Percentiles rank a stretch among this genome's conserved stretches.
Conservation (phyloP, 2,329 filamentous ascomycete species). For the Nemania diffusa region DNA sequence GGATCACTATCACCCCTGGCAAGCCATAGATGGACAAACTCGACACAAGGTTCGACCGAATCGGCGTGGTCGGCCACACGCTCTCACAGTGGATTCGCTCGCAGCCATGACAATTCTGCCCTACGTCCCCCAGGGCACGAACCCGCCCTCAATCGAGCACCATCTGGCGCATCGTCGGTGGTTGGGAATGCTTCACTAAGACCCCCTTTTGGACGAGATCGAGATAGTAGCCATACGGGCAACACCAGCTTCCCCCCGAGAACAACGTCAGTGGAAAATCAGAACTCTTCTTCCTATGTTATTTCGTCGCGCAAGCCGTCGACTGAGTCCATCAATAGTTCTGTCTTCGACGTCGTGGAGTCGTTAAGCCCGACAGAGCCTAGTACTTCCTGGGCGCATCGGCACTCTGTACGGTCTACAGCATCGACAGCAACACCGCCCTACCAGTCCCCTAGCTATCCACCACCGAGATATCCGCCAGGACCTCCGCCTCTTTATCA, state of each 20-base stretch:
- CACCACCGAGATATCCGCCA: constrained; percentile 27
- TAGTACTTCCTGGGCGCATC: constrained; percentile 35
- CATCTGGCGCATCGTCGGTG: constrained; percentile 38
- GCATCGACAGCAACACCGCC: constrained; percentile 10
- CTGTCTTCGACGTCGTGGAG: constrained; percentile 50
- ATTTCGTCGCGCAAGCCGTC: constrained; percentile 47
- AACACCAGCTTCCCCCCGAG: constrained; percentile 42
- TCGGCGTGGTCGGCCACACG: constrained; percentile 32
- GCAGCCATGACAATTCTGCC: constrained; percentile 32
- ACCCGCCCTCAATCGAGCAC: constrained; percentile 31
- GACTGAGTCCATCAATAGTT: constrained; percentile 52
- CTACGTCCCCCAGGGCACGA: constrained; percentile 35
- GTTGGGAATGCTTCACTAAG: constrained; percentile 37
- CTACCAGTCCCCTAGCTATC: constrained; percentile 23
- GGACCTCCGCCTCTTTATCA: constrained; percentile 44
- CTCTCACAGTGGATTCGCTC: constrained; percentile 39
- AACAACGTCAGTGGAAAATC: constrained; percentile 42
- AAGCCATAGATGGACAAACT: constrained; percentile 47
- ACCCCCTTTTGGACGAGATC: constrained; percentile 35
- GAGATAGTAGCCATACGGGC: constrained; percentile 29
- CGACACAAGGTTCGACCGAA: constrained; percentile 45
- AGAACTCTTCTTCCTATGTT: constrained; percentile 32
- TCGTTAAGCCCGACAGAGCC: constrained; percentile 41
- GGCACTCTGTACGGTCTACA: constrained; percentile 36
- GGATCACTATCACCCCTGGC: constrained; percentile 44